phyloP scores from a whole-genome alignment of 768 basidiomycete species.

The button mushroom (Agaricus bisporus) region DNA sequence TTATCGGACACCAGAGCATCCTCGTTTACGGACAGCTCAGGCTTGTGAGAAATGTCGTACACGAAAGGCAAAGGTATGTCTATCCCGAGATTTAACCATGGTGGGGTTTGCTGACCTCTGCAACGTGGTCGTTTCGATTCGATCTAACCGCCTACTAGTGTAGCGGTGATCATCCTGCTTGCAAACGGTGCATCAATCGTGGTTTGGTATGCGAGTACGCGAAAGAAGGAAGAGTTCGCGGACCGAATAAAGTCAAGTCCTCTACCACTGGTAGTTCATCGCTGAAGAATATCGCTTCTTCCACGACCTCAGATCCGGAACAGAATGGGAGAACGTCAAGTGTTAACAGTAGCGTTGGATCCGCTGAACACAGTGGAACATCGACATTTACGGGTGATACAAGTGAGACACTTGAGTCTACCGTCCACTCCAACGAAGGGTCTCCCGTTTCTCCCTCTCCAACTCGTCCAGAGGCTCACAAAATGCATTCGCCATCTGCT shows the following conservation, averaged over 20 bases:
- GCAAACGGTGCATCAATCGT: conserved; percentile 55
- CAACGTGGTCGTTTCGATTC: background rate
- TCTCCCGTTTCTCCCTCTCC: background rate
- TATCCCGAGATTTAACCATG: background rate
- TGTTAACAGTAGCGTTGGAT: conserved; percentile 15
- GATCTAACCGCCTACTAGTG: conserved; percentile 35
- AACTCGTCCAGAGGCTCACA: background rate
- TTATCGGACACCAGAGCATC: conserved; percentile 57
- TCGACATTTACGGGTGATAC: background rate
- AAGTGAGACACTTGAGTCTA: background rate
- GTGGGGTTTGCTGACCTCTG: background rate
- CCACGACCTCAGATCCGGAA: conserved; percentile 5
- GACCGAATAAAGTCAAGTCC: conserved; percentile 53
- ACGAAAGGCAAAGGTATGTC: conserved; percentile 65
- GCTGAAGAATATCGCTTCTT: conserved; percentile 8
- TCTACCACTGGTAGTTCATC: conserved; percentile 6
- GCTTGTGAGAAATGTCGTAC: conserved; percentile 72
- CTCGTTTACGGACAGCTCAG: conserved; percentile 63
- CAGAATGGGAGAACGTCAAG: conserved; percentile 17
- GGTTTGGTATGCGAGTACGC: conserved; percentile 63
- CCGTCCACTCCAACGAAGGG: background rate
- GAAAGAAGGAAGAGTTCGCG: conserved; percentile 56
- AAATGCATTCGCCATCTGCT: background rate
- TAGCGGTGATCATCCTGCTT: conserved; percentile 64
- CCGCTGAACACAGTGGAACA: conserved; percentile 14